These are phyloP conservation scores for Phytophthora quininea DNA, from an alignment of 352 stramenopile species.

Conservation along the genomic window DNA sequence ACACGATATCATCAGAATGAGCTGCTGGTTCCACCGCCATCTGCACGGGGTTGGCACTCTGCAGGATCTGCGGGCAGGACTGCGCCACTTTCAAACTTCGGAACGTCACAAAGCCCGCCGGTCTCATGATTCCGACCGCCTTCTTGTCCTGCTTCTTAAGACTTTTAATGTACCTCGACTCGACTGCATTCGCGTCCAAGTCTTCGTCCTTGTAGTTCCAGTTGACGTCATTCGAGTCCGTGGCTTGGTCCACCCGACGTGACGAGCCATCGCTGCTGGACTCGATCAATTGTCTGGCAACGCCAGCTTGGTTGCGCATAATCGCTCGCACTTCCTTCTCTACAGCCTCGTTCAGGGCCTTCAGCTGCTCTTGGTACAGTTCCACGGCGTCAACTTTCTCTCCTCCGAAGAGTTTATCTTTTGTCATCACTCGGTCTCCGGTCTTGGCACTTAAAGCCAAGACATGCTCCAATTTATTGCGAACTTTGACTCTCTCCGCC, in stretches of 20 bases:
- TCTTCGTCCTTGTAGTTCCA: conserved; percentile 41
- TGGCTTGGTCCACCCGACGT: conserved; percentile 23
- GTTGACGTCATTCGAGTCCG: conserved; percentile 33
- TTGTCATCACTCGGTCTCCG: conserved; percentile 57
- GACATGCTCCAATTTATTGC: conserved; percentile 71
- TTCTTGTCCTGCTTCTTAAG: conserved; percentile 49
- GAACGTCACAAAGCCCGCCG: conserved; percentile 84
- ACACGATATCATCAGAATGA: conserved; percentile 73
- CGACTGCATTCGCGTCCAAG: conserved; percentile 34
- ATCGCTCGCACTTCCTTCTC: conserved; percentile 81
- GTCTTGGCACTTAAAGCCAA: conserved; percentile 68
- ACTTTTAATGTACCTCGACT: conserved; percentile 69
- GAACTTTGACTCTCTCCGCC: conserved; percentile 65
- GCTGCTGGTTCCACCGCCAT: conserved; percentile 75
- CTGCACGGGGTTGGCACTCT: conserved; percentile 71
- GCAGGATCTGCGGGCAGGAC: conserved; percentile 80
- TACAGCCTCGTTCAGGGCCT: conserved; percentile 73
- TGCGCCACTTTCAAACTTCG: conserved; percentile 73
- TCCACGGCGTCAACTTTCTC: conserved; percentile 75
- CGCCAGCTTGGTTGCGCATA: conserved; percentile 62
- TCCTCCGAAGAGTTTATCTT: conserved; percentile 43
- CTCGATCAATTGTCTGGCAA: conserved; percentile 68
- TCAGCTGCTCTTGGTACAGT: conserved; percentile 69
- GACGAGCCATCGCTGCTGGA: conserved; percentile 46
- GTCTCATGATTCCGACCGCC: conserved; percentile 67